These are phyloP conservation scores for Tetrahymena malaccensis DNA, from an alignment of 73 alveolate species.

Conservation along the genomic window DNA sequence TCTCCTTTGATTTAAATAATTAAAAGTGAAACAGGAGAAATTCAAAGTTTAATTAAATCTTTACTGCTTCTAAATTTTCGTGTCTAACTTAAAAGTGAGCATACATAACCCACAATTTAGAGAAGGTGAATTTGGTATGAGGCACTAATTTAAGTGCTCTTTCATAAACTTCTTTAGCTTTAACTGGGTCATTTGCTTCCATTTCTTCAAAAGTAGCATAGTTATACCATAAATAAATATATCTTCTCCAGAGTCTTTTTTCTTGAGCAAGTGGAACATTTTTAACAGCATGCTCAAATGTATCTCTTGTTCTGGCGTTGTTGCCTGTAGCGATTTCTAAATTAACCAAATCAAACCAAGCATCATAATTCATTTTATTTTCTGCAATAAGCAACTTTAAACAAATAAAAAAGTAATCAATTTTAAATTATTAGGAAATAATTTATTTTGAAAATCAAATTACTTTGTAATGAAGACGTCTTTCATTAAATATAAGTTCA, in stretches of 20 bases:
- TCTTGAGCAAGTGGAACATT: constrained; percentile 33
- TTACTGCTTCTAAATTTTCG: constrained; percentile 53
- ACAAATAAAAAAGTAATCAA: too few species aligned
- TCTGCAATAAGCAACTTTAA: not conserved
- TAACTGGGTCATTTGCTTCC: constrained; percentile 54
- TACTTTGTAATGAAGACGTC: constrained; percentile 65
- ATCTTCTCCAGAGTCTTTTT: constrained; percentile 29
- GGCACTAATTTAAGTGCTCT: constrained; percentile 73
- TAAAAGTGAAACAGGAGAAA: not conserved
- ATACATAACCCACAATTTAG: constrained; percentile 84
- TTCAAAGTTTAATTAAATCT: not conserved
- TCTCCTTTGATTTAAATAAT: too few species aligned
- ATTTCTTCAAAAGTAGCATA: constrained; percentile 95
- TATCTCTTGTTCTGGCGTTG: constrained; percentile 23
- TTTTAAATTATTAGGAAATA: not conserved
- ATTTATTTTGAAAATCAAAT: not conserved
- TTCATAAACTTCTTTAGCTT: constrained; percentile 80
- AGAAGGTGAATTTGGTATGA: constrained; percentile 78
- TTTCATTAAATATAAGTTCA: constrained; percentile 79
- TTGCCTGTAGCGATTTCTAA: constrained; percentile 29
- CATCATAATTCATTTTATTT: constrained; percentile 34
- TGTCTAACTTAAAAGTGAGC: constrained; percentile 78
- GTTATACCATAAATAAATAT: constrained; percentile 78
- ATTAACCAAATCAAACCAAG: constrained; percentile 43
- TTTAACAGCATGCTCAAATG: constrained; percentile 36